phyloP scores from a whole-genome alignment of 2,329 filamentous ascomycete species.

The Cytospora piceae region DNA sequence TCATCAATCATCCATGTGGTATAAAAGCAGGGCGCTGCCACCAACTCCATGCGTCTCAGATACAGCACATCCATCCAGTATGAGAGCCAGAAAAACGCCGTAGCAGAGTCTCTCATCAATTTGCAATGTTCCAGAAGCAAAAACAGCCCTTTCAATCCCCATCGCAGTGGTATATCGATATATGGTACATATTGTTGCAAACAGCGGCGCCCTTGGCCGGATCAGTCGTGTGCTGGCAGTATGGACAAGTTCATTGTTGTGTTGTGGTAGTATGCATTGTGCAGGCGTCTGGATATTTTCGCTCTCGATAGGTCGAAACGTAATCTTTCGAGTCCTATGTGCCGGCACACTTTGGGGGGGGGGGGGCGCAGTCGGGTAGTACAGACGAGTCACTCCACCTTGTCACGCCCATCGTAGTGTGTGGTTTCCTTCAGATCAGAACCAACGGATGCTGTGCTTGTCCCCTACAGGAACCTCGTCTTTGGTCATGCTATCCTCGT shows the following conservation, averaged over 20 bases:
- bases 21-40: conserved; percentile 9
- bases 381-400: not conserved
- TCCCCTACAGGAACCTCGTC: conserved; percentile 19
- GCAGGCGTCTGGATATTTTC: not conserved
- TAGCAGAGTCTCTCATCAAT: not conserved
- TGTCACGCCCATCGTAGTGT: not conserved
- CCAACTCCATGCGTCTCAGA: conserved; percentile 20
- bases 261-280: not conserved
- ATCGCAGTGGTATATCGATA: not conserved
- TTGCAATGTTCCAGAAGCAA: conserved; percentile 7
- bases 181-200: conserved; percentile 13
- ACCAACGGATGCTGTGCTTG: conserved; percentile 9
- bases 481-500: conserved; percentile 38
- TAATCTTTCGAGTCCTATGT: not conserved
- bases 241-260: not conserved
- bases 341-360: not conserved
- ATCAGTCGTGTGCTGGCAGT: not conserved
- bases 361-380: not conserved
- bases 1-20: not conserved
- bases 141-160: not conserved
- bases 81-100: conserved; percentile 20
- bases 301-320: not conserved
- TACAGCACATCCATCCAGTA: conserved; percentile 1
- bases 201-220: conserved; percentile 4
- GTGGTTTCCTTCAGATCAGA: not conserved